Base-by-base conservation (phyloP, 2,329 filamentous ascomycete species). In the Xylaria sp. region DNA sequence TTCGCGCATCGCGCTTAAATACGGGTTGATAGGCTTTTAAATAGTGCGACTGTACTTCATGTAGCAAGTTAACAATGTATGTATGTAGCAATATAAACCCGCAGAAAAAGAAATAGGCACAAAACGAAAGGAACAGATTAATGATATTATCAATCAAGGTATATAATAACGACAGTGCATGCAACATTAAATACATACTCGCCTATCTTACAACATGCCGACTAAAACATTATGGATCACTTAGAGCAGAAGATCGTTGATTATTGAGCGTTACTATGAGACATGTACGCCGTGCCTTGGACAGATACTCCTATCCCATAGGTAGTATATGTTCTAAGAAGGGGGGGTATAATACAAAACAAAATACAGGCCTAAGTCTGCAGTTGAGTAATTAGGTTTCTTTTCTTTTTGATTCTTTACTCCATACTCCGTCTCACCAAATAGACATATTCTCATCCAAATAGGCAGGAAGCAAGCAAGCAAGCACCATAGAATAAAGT, bases 261-360 rank as follows among this genome's bases (percentile, higher is more conserved):
- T n/a, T 21, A 42, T 58, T 18, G 29, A 53, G 21, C 12, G 37
- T 60, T 40, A 51, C 18, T 29, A 58, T 42, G 35, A 25, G 29
- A 61, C 10, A 47, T 37, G 25, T 57, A 40, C 29, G 48, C 25
- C 16, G 12, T 42, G 59, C 18, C 54, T 54, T 44, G 37, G 44
- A 69, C 37, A 64, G 48, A 66, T 57, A 47, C 47, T 27, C 13
- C 47, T 37, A 18, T 32, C 51, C 32, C 53, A 35, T 44, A 64
- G 35, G 12, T 29, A 25, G 5, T 23, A 29, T 25, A 42, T 23
- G 29, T 48, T 58, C 60, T 55, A 67, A 40, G 25, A 58, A 32
- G 18, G 44, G 60, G n/a, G 60, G 64, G 68, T 69, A 69, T 70
- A 70, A 57, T 70, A 68, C 60, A 67, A 63, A 67, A 69, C 25